Evolutionary conservation across 192 early-diverging fungal species (phyloP).

Genomic region (Funneliformis mosseae): DNA sequence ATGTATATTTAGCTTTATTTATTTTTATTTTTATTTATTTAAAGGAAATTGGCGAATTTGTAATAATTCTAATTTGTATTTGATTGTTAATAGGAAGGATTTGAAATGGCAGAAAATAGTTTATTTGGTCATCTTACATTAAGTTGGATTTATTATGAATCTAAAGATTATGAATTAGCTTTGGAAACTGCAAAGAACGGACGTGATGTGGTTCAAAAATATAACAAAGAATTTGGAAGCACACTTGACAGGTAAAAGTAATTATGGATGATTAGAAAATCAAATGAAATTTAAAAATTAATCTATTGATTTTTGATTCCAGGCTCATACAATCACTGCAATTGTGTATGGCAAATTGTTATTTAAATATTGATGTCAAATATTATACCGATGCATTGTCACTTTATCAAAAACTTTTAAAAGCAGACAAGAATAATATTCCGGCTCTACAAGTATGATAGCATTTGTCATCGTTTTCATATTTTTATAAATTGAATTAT

Average conservation of each 20-base stretch:
- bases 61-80: background rate
- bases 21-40: too few relatives aligned
- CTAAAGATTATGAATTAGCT: conserved; percentile 53
- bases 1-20: conserved; percentile 29
- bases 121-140: conserved; percentile 53
- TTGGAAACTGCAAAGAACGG: conserved; percentile 55
- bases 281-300: background rate
- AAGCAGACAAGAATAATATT: conserved; percentile 43
- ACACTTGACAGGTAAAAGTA: conserved; percentile 42
- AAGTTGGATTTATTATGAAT: conserved; percentile 51
- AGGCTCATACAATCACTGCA: conserved; percentile 58
- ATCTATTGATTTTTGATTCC: conserved; percentile 15
- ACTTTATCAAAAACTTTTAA: conserved; percentile 58
- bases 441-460: conserved; percentile 48
- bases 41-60: background rate
- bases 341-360: conserved; percentile 61
- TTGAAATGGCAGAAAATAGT: conserved; percentile 42
- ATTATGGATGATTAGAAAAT: background rate
- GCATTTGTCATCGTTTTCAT: background rate
- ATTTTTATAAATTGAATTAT: background rate
- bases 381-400: conserved; percentile 56
- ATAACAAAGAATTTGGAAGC: conserved; percentile 36
- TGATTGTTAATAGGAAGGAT: conserved; percentile 42
- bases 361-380: conserved; percentile 57
- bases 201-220: conserved; percentile 40